Evolutionary conservation across 306 rosid species (phyloP), one percentile per base, ranked within the genome.

Genomic region (Prunus padus): DNA sequence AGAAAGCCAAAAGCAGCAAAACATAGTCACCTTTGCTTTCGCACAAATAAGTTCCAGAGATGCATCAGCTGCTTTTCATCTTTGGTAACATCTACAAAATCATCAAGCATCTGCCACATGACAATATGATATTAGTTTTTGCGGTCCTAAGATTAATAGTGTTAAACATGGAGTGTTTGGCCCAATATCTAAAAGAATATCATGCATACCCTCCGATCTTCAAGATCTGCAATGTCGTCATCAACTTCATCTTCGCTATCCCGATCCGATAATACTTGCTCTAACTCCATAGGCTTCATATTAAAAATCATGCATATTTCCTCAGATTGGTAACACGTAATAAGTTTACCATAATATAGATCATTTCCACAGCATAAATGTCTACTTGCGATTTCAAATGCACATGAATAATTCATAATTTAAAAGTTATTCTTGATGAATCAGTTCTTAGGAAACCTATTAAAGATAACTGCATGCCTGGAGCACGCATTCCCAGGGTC

Each of bases 221-320:
- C 99, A 71, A 95, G 96, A 82, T 92, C 97, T 45, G 99, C 97
- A 88, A 95, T 81, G 66, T 83, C 97, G 65, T 89, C 92, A 77
- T 95, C 99, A 69, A 90, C 89, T 88, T 95, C 99, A 67, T 89
- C 97, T 86, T 95, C 99, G 20, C 99, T 95, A 75, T 95, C 99
- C 47, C 79, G 84, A 62, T 95, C 99, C 8, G 99, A 90, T 67
- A 89, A 64, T 76, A 92, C 97, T 90, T 95, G 93, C 65, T 95
- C 96, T 15, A 86, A 78, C 72, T 89, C 89, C 99, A 95, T 95
- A 55, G 97, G 92, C 99, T 95, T 84, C 83, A 85, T 67, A 67
- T 11, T 82, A 37, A 67, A 78, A 33, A 66, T 26, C 16, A 42
- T 31, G 7, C n/a, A 63, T 5, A 22, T 19, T 51, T 23, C 63